Conservation (phyloP, 2,329 filamentous ascomycete genomes). For the Talaromyces sp. region DNA sequence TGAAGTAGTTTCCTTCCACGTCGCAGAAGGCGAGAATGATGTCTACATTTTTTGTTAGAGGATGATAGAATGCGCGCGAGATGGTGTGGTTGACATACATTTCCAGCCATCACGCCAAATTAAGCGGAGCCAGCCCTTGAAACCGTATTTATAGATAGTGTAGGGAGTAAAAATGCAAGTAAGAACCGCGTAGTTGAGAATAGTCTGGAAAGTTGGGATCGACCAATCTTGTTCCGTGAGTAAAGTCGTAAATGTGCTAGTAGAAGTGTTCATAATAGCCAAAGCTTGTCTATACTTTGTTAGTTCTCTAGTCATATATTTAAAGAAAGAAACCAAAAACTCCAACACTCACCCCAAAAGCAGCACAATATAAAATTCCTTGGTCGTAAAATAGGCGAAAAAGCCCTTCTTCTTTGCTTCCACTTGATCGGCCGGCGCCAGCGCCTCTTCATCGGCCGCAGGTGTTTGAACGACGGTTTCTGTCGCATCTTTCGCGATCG, state of each 20-base stretch:
- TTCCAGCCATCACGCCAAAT: slow-evolving; percentile 80
- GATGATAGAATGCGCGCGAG: not conserved
- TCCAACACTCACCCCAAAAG: slow-evolving; percentile 63
- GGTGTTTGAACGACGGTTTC: slow-evolving; percentile 17
- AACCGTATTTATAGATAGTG: slow-evolving; percentile 78
- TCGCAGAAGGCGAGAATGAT: slow-evolving; percentile 90
- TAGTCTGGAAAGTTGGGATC: slow-evolving; percentile 92
- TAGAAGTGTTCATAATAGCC: slow-evolving; percentile 85
- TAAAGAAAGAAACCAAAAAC: slow-evolving; percentile 3
- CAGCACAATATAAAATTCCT: slow-evolving; percentile 86
- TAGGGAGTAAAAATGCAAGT: slow-evolving; percentile 78
- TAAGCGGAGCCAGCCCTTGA: slow-evolving; percentile 67
- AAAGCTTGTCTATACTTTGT: slow-evolving; percentile 66
- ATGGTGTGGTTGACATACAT: slow-evolving; percentile 49
- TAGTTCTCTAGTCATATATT: not conserved
- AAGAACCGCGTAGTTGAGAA: slow-evolving; percentile 91
- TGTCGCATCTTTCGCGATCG: slow-evolving; percentile 23
- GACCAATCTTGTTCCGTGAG: slow-evolving; percentile 69
- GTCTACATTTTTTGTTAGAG: slow-evolving; percentile 45
- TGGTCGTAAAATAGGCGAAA: slow-evolving; percentile 75
- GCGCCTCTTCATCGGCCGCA: slow-evolving; percentile 16
- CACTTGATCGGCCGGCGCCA: slow-evolving; percentile 39
- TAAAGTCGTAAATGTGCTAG: slow-evolving; percentile 85
- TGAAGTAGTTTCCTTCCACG: slow-evolving; percentile 97
- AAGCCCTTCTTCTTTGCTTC: slow-evolving; percentile 51